Base-by-base conservation (phyloP, 305 asterid species). In the Lippia alba region DNA sequence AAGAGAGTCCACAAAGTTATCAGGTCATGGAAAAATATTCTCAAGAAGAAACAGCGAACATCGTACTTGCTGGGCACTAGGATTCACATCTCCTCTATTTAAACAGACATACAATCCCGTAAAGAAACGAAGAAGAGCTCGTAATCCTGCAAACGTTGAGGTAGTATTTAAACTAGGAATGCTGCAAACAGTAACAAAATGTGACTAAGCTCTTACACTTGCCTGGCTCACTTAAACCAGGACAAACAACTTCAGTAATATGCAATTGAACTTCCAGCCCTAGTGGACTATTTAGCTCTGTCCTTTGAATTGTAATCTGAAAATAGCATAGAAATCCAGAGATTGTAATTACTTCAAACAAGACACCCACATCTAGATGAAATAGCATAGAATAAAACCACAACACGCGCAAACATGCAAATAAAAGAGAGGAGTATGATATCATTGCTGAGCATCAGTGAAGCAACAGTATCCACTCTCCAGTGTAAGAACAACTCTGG, bases 161-260 rank as follows among this genome's bases (percentile, higher is more conserved):
- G 72, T 41, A 74, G 62, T 62, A 66, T 64, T 64, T 74, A 73
- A 74, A 61, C 45, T 55, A 54, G 48, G 71, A 60, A 74, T 39
- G 46, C 67, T 67, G 61, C 30, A 46, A 75, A 63, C 69, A 67
- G 70, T 73, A 55, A 67, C 61, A 50, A 64, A 61, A 30, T 70
- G 59, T 6, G 59, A 55, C 20, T 66, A 71, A 76, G 40, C 54
- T 67, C 71, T 40, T 44, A 65, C 14, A 79, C 95, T 79, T 78
- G 82, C 98, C 99, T 81, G 99, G 99, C 82, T 95, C 99, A 85
- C 98, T 95, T 82, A 95, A 80, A 84, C 97, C 87, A 73, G 99
- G 99, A 82, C 98, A 90, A 80, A 89, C 90, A 76, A 88, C 94
- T 85, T 95, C 99, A 12, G 96, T 75, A 53, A 95, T 81, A 77